Evolutionary conservation across 768 basidiomycete species (phyloP).

Genomic region (Nevesoporus exiguus): DNA sequence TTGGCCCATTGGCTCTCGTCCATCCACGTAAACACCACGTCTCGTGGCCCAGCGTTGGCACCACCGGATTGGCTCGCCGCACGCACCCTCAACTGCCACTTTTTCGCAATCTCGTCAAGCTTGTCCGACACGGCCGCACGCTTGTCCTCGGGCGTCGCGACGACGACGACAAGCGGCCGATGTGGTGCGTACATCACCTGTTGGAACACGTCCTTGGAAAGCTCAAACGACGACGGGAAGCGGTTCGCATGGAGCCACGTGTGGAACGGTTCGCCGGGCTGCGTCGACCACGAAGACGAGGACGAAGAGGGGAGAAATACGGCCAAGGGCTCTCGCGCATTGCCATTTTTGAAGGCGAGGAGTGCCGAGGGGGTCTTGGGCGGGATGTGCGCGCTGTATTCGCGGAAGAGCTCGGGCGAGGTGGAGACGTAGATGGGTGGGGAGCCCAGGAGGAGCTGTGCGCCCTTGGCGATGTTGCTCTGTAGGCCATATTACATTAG

Average conservation of each 20-base stretch:
- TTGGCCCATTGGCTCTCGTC: constrained; percentile 78
- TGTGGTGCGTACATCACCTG: constrained; percentile 80
- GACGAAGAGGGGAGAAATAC: constrained; percentile 29
- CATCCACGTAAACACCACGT: constrained; percentile 88
- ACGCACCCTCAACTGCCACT: constrained; percentile 46
- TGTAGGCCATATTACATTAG: constrained; percentile 18
- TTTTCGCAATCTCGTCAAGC: constrained; percentile 50
- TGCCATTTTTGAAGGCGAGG: constrained; percentile 63
- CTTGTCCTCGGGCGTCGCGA: constrained; percentile 40
- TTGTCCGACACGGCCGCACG: constrained; percentile 43
- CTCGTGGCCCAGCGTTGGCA: constrained; percentile 25
- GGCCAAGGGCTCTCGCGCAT: constrained; percentile 44
- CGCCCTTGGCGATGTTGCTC: constrained; percentile 55
- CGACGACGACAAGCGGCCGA: constrained; percentile 75
- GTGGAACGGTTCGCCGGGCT: constrained; percentile 23
- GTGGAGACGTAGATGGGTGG: constrained; percentile 46
- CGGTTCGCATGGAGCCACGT: constrained; percentile 67
- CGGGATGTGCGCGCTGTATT: constrained; percentile 32
- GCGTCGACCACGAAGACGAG: neutral
- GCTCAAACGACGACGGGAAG: constrained; percentile 69
- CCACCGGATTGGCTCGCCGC: neutral
- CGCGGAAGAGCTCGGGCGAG: constrained; percentile 30
- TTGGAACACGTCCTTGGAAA: constrained; percentile 77
- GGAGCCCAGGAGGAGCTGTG: constrained; percentile 47
- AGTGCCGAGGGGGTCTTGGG: constrained; percentile 53